Percentiles rank a stretch among this genome's conserved stretches.
These are phyloP conservation scores for Cryphonectria naterciae DNA, from an alignment of 2,329 filamentous ascomycete genomes.

Conservation along the genomic window DNA sequence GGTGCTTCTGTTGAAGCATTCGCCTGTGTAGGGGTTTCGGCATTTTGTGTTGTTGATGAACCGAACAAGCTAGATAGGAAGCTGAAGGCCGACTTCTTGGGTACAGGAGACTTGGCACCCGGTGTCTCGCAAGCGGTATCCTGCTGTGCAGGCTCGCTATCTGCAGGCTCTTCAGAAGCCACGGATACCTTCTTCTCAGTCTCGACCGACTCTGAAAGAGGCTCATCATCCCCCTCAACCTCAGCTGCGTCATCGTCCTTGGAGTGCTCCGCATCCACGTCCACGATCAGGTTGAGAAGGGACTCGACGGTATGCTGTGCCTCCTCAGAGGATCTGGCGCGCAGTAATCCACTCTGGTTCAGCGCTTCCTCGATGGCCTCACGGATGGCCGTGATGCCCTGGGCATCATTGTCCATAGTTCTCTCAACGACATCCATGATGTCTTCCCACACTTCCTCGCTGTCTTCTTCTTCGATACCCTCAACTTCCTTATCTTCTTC, in stretches of 20 bases:
- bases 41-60: not conserved
- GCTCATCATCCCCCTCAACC: not conserved
- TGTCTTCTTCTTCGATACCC: constrained; percentile 34
- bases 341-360: constrained; percentile 57
- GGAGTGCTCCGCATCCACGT: constrained; percentile 25
- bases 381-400: constrained; percentile 54
- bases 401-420: constrained; percentile 60
- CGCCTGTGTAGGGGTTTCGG: constrained; percentile 7
- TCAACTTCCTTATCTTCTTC: constrained; percentile 31
- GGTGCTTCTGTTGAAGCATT: not conserved
- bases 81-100: constrained; percentile 17
- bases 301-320: constrained; percentile 53
- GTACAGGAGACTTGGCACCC: not conserved
- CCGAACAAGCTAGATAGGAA: constrained; percentile 26
- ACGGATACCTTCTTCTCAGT: constrained; percentile 7
- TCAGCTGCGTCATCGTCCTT: constrained; percentile 33
- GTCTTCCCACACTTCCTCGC: constrained; percentile 54
- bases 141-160: not conserved
- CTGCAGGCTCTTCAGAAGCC: not conserved
- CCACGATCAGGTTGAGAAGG: constrained; percentile 51
- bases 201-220: constrained; percentile 15
- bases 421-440: constrained; percentile 60
- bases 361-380: constrained; percentile 60
- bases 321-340: constrained; percentile 49
- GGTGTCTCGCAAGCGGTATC: not conserved